Conservation (phyloP, 1,284 basidiomycete species). For the Rugosomyces carneus region DNA sequence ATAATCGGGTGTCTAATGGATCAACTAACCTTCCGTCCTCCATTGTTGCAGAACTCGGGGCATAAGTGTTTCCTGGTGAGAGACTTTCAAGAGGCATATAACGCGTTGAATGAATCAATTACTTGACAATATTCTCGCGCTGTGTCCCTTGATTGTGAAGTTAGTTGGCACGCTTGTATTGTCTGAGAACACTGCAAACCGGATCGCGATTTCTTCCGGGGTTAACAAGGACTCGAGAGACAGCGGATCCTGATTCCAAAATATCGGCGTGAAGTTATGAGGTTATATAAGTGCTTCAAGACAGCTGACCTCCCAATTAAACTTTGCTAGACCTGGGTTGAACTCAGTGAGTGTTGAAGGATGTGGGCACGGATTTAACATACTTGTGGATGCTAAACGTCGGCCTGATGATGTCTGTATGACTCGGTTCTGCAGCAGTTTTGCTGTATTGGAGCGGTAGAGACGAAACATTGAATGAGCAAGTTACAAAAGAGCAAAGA, state of each 20-base stretch:
- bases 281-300: neutral
- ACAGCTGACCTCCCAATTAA: constrained; percentile 59
- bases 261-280: neutral
- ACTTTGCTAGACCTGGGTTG: constrained; percentile 44
- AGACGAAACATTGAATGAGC: constrained; percentile 14
- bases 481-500: neutral
- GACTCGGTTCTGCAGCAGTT: constrained; percentile 1
- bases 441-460: constrained; percentile 6
- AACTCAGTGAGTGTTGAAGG: neutral
- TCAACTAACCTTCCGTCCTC: constrained; percentile 69
- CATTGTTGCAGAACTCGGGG: constrained; percentile 86
- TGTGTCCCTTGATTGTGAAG: constrained; percentile 54
- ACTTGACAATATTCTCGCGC: constrained; percentile 83
- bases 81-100: neutral
- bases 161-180: constrained; percentile 6
- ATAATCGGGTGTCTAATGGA: neutral
- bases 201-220: constrained; percentile 87
- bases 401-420: constrained; percentile 3
- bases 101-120: constrained; percentile 16
- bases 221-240: constrained; percentile 74
- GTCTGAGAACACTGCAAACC: constrained; percentile 43
- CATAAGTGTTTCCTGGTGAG: constrained; percentile 64
- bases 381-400: constrained; percentile 18
- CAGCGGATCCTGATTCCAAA: constrained; percentile 38
- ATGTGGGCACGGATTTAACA: constrained; percentile 2